Evolutionary conservation across 176 grass and related monocot genomes (phyloP), one percentile per base, ranked within the genome.

Genomic region (Cenchrus fungigraminus): DNA sequence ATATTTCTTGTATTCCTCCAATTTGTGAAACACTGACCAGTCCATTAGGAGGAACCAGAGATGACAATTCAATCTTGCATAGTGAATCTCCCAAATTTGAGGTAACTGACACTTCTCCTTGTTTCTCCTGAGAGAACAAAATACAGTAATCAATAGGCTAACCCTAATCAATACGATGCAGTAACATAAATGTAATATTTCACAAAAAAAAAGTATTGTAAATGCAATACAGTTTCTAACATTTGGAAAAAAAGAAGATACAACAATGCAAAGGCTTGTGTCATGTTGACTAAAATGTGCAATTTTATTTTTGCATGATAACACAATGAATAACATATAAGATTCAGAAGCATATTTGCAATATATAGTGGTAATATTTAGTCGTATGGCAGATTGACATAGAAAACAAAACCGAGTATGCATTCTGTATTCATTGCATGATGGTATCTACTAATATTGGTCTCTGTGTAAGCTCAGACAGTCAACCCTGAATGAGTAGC

Each of bases 51-150:
- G 97, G 97, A 89, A 99, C 90, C 61, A 77, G 32, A 73, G 97
- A 99, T 61, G 83, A 77, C 37, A 99, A 68, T 74, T 99, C 93
- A 77, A 99, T 80, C 81, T 99, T 96, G 81, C 92, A 96, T 87
- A 86, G 91, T 69, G 93, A 91, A 92, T 99, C 92, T 50, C 89
- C 81, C 81, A 99, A 82, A 65, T 87, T 89, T 71, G 91, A 52
- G 77, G 86, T 79, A 32, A 99, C 68, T 83, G 93, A n/a, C 55
- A 99, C 84, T 92, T 96, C 91, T 75, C 97, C 97, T 63, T 67
- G 86, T 91, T 83, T 84, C 62, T 89, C 89, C 97, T 99, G 90
- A 79, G 50, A 87, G 88, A 88, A 84, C 2, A 73, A 43, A 84
- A 86, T 22, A 17, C 29, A 14, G 42, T 53, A 47, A 91, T 40